Conservation (phyloP, 371 early-diverging fungal genomes). For the Mucor plumbeus region DNA sequence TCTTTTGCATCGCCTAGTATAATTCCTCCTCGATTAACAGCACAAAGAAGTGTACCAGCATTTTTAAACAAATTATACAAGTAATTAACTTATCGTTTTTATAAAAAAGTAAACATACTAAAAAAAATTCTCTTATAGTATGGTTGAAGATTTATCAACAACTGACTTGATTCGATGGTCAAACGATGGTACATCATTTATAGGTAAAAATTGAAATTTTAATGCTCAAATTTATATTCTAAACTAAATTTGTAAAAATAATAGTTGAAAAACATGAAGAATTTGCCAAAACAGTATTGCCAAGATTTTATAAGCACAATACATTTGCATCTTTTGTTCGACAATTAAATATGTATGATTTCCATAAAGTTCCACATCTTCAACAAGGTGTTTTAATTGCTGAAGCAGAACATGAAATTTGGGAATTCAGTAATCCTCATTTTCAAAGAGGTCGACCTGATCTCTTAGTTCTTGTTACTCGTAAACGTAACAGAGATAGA, state of each 20-base stretch:
- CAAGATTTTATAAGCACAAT: constrained; percentile 90
- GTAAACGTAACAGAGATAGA: constrained; percentile 57
- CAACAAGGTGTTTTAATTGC: constrained; percentile 75
- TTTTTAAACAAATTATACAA: constrained; percentile 89
- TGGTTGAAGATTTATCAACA: constrained; percentile 72
- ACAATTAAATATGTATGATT: constrained; percentile 94
- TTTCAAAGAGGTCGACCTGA: constrained; percentile 60
- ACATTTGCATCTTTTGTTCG: constrained; percentile 95
- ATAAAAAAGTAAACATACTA: constrained; percentile 2
- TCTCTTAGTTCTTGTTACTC: constrained; percentile 53
- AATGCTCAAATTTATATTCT: not conserved
- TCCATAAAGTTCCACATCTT: constrained; percentile 80
- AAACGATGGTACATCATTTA: constrained; percentile 73
- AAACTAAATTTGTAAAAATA: not conserved
- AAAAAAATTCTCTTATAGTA: constrained; percentile 43
- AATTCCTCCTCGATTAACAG: constrained; percentile 21
- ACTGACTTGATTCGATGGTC: constrained; percentile 79
- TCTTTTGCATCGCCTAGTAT: constrained; percentile 25
- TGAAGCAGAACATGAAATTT: constrained; percentile 64
- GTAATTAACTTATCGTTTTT: constrained; percentile 36
- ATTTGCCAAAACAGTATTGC: constrained; percentile 85
- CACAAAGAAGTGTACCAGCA: constrained; percentile 73
- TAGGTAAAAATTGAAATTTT: constrained; percentile 42
- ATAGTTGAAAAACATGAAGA: constrained; percentile 72
- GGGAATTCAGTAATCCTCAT: constrained; percentile 65